phyloP scores from a whole-genome alignment of 148 eudicot species.

The Rhododendron ferrugineum region DNA sequence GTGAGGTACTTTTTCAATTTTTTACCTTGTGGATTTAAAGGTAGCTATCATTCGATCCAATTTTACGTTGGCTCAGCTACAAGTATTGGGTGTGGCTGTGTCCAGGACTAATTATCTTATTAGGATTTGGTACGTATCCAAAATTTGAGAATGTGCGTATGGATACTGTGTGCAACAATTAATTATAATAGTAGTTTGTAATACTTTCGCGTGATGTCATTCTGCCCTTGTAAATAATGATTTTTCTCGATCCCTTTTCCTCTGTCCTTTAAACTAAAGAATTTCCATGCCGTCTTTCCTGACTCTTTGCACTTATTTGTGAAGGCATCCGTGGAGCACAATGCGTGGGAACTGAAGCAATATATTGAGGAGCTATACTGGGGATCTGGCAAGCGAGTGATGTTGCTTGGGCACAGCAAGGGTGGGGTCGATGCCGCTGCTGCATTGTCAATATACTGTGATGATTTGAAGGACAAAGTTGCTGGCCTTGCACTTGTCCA shows the following conservation, averaged over 20 bases:
- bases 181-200: neutral
- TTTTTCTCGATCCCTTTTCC: neutral
- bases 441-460: constrained; percentile 72
- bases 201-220: neutral
- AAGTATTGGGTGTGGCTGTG: neutral
- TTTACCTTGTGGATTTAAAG: neutral
- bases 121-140: neutral
- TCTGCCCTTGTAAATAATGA: neutral
- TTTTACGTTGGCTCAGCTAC: neutral
- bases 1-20: constrained; percentile 51
- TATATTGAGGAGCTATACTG: constrained; percentile 87
- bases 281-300: neutral
- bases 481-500: constrained; percentile 87
- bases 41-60: neutral
- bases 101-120: neutral
- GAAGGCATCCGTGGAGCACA: constrained; percentile 91
- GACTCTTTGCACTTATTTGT: neutral
- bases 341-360: constrained; percentile 75
- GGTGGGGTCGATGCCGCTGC: constrained; percentile 99
- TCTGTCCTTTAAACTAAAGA: neutral
- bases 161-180: neutral
- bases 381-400: constrained; percentile 90
- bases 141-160: neutral
- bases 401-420: constrained; percentile 96
- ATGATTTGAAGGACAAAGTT: constrained; percentile 63